Conservation (phyloP, 441 rosid genomes). For the Populus trichocarpa region DNA sequence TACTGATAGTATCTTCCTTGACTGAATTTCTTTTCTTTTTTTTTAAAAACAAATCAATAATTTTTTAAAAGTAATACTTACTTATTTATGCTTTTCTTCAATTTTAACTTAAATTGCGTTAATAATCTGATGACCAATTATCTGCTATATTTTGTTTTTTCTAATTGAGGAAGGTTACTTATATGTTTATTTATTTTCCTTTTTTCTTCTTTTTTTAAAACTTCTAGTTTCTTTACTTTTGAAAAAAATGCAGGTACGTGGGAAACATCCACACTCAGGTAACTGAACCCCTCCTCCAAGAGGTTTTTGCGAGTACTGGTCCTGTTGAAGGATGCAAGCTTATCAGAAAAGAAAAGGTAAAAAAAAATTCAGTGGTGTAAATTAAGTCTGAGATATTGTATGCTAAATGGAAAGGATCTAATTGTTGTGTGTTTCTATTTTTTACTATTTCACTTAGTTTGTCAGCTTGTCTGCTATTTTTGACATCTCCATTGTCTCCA, state of each 20-base stretch:
- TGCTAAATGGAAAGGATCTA: neutral
- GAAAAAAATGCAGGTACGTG: constrained; percentile 78
- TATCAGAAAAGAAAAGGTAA: constrained; percentile 88
- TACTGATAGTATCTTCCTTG: constrained; percentile 1
- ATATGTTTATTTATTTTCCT: constrained; percentile 22
- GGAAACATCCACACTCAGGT: constrained; percentile 93
- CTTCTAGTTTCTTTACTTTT: constrained; percentile 30
- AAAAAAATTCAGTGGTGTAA: too few relatives aligned
- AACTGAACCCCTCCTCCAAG: constrained; percentile 91
- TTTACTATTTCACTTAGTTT: neutral
- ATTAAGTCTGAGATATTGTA: neutral
- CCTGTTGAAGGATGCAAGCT: constrained; percentile 96
- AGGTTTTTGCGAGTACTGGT: constrained; percentile 96
- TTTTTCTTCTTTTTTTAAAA: constrained; percentile 21
- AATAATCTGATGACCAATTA: constrained; percentile 10
- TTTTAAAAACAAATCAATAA: neutral
- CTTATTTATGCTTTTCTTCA: neutral
- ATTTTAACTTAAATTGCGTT: neutral
- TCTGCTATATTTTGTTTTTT: constrained; percentile 17
- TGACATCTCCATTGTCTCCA: constrained; percentile 19
- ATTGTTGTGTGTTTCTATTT: neutral
- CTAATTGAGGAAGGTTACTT: constrained; percentile 22
- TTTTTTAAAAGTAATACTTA: neutral
- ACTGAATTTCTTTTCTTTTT: constrained; percentile 2
- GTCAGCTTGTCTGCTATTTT: constrained; percentile 2